Evolutionary conservation across 805 yeast species (phyloP), one percentile per base, ranked within the genome.

Genomic region (Hanseniaspora thailandica): DNA sequence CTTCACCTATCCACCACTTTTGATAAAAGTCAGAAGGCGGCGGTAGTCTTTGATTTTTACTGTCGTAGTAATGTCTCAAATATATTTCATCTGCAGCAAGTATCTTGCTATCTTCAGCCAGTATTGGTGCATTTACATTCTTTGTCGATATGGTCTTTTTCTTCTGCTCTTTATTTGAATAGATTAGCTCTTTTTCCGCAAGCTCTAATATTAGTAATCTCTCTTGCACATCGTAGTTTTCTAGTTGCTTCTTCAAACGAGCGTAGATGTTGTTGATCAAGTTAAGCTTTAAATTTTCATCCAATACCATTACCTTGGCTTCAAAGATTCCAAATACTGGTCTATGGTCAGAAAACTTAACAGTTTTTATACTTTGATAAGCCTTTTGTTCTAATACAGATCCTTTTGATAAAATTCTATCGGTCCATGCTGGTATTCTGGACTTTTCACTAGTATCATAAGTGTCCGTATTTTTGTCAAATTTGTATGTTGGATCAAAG

Each of bases 361-460:
- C 71, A 23, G 74, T 71, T 20, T 72, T 76, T 9, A 74, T 77
- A 48, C 82, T 72, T 13, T 78, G 74, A 64, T 90, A 93, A 7
- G 70, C 67, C 1, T 74, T 57, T 57, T 84, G 90, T 44, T 69
- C 72, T 54, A 89, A 64, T 10, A 75, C 71, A n/a, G 69, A 69
- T 15, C 84, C 81, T 25, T 84, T 71, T 61, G 80, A 81, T 46
- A 89, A 66, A 31, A 90, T 81, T 55, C 98, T 71, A 69, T 93
- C 99, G 2, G 97, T 89, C 98, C 98, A 93, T 0, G 98, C 94
- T 1, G 98, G 99, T 12, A 86, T 81, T 57, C 99, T 77, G 66
- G 81, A 82, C 66, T 93, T 93, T 61, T 90, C 97, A 39, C 94
- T 82, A 0, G 95, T 77, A 65, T 93, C 99, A 64, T 89, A 93